A percentile compares a stretch with the other conserved stretches of the same genome.
Evolutionary conservation across 371 early-diverging fungal species (phyloP).

Genomic region (Rhizoclosmatium hyalinum): DNA sequence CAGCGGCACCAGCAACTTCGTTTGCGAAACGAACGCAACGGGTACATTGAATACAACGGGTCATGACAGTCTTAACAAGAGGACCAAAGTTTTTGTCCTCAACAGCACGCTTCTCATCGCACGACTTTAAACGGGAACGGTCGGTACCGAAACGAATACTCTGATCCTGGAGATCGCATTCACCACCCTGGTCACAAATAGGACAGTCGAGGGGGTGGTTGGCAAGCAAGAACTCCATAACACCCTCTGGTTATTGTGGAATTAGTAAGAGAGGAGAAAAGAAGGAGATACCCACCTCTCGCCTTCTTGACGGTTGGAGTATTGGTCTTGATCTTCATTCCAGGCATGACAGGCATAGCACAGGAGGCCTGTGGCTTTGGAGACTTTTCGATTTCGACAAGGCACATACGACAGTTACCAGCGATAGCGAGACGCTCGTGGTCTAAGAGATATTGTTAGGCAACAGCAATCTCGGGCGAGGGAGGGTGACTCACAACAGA

Average conservation of each 20-base stretch:
- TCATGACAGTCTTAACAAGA: slow-evolving; percentile 94
- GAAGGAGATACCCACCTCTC: slow-evolving; percentile 48
- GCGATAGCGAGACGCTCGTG: slow-evolving; percentile 96
- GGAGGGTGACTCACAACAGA: slow-evolving; percentile 69
- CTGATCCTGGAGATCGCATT: slow-evolving; percentile 98
- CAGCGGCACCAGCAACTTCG: slow-evolving; percentile 95
- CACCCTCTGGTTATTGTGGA: slow-evolving; percentile 74
- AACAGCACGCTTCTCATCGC: slow-evolving; percentile 89
- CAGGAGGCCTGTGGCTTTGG: slow-evolving; percentile 97
- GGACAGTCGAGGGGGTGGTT: slow-evolving; percentile 99
- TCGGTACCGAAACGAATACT: slow-evolving; percentile 94
- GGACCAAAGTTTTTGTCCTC: slow-evolving; percentile 98
- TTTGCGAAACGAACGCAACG: slow-evolving; percentile 98
- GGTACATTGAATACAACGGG: slow-evolving; percentile 98
- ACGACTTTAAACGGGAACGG: slow-evolving; percentile 87
- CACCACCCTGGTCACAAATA: slow-evolving; percentile 98
- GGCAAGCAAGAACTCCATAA: slow-evolving; percentile 96
- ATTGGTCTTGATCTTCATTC: slow-evolving; percentile 96
- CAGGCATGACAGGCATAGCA: slow-evolving; percentile 96
- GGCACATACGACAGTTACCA: slow-evolving; percentile 99
- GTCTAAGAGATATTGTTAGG: slow-evolving; percentile 43
- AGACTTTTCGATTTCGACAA: slow-evolving; percentile 94
- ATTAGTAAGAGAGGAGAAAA: background rate
- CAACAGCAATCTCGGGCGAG: background rate
- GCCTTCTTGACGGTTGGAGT: slow-evolving; percentile 95